phyloP scores from a whole-genome alignment of 2,329 filamentous ascomycete species.

The Ascochyta lentis region DNA sequence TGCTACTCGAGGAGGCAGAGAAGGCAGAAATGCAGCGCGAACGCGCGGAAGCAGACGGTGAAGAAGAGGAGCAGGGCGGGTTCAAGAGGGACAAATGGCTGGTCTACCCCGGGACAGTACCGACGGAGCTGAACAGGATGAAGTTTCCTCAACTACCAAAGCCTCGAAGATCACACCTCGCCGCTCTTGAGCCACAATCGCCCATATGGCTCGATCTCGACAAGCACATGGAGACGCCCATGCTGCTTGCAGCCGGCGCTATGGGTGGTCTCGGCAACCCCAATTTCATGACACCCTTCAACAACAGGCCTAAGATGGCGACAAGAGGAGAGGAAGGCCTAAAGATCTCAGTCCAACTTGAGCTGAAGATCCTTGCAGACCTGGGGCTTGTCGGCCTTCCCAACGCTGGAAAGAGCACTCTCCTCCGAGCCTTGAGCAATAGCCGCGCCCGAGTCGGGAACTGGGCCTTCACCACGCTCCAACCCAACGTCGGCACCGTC shows the following conservation, averaged over 20 bases:
- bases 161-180: conserved; percentile 63
- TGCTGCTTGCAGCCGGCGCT: conserved; percentile 85
- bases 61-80: conserved; percentile 39
- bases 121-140: conserved; percentile 69
- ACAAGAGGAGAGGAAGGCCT: conserved; percentile 84
- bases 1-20: conserved; percentile 61
- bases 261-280: conserved; percentile 92
- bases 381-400: conserved; percentile 93
- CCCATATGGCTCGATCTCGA: conserved; percentile 69
- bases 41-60: conserved; percentile 28
- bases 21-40: conserved; percentile 33
- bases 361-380: conserved; percentile 93
- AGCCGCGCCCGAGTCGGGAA: conserved; percentile 87
- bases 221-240: conserved; percentile 78
- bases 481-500: conserved; percentile 95
- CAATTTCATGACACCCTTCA: conserved; percentile 82
- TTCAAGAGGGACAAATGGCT: conserved; percentile 76
- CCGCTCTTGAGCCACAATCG: conserved; percentile 71
- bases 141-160: conserved; percentile 65
- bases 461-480: conserved; percentile 96
- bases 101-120: conserved; percentile 79
- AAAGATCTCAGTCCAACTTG: conserved; percentile 80
- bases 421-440: conserved; percentile 85
- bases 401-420: conserved; percentile 94
- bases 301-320: conserved; percentile 81